A percentile compares a stretch with the other conserved stretches of the same genome.
Conservation (phyloP, 83 land plant genomes). For the Thuja plicata region DNA sequence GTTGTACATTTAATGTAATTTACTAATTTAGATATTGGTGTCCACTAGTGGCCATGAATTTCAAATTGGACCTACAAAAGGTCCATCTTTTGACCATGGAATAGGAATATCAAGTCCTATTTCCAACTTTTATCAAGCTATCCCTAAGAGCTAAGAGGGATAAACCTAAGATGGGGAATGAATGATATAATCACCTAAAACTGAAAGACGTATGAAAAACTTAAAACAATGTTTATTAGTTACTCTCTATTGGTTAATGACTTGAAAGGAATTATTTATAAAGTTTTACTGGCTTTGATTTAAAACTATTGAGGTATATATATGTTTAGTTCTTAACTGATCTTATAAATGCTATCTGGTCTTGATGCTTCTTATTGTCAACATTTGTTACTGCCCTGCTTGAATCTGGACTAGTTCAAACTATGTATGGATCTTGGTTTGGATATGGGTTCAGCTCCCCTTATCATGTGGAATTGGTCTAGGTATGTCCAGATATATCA, state of each 20-base stretch:
- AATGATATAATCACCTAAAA: background rate
- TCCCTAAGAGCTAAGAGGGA: background rate
- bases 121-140: background rate
- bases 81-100: background rate
- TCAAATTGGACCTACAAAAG: background rate
- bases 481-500: too few species aligned
- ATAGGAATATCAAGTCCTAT: background rate
- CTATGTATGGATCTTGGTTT: too few species aligned
- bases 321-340: too few species aligned
- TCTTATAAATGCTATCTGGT: background rate
- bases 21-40: background rate
- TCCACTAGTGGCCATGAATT: background rate
- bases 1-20: background rate
- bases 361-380: background rate
- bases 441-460: too few species aligned
- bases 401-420: too few species aligned
- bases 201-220: background rate
- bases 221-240: background rate
- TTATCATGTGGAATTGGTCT: too few species aligned
- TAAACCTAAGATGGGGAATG: background rate
- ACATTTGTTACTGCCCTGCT: too few species aligned
- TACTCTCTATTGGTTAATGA: background rate
- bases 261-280: background rate
- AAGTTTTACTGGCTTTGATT: too few species aligned
- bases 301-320: background rate